These are phyloP conservation scores for Candida silvicultrix DNA, from an alignment of 805 yeast species.

Conservation along the genomic window DNA sequence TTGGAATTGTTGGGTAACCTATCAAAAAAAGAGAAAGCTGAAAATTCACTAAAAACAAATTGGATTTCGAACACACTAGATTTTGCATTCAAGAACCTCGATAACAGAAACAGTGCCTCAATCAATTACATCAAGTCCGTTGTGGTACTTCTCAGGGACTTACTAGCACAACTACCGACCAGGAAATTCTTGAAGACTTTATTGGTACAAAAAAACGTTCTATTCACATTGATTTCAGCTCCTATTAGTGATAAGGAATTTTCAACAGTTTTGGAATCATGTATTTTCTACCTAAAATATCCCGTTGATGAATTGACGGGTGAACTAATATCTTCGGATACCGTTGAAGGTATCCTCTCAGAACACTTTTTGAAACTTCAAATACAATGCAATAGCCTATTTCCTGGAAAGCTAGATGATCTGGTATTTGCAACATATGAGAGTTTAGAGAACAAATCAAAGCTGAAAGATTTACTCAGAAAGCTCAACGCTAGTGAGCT, in stretches of 20 bases:
- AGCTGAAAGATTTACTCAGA: neutral
- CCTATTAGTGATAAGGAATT: neutral
- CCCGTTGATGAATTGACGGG: conserved; percentile 40
- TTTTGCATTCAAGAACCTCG: neutral
- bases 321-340: conserved; percentile 12
- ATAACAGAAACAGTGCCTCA: neutral
- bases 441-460: neutral
- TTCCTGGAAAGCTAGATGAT: conserved; percentile 4
- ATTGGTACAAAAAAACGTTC: neutral
- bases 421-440: neutral
- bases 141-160: neutral
- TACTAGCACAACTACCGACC: neutral
- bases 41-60: neutral
- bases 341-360: conserved; percentile 6
- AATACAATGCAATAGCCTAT: conserved; percentile 12
- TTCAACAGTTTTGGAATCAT: conserved; percentile 1
- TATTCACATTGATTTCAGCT: neutral
- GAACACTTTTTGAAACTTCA: conserved; percentile 19
- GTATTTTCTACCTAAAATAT: conserved; percentile 25
- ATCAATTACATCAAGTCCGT: neutral
- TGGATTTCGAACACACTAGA: neutral
- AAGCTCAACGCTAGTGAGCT: neutral
- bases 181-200: neutral
- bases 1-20: neutral
- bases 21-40: neutral